These are phyloP conservation scores for Houttuynia cordata DNA, from an alignment of 164 flowering plant genomes.

Conservation along the genomic window DNA sequence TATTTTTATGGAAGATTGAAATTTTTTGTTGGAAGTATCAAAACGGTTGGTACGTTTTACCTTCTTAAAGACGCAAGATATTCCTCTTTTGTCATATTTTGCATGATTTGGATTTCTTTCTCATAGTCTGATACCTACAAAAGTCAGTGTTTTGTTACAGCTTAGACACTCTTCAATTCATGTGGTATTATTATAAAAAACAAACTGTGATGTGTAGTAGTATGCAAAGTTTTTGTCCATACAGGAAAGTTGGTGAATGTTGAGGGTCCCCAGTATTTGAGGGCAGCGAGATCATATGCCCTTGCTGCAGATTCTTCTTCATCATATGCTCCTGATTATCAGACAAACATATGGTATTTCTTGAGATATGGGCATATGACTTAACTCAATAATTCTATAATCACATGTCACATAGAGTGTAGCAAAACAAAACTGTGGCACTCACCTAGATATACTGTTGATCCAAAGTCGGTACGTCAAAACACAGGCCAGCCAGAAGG, in stretches of 20 bases:
- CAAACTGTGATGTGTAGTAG: too few relatives aligned
- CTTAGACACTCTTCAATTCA: background rate
- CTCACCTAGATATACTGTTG: conserved; percentile 49
- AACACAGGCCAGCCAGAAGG: background rate
- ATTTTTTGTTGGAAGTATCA: too few relatives aligned
- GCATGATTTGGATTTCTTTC: conserved; percentile 42
- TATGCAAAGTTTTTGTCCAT: background rate
- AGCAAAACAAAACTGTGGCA: background rate
- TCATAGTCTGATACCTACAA: conserved; percentile 37
- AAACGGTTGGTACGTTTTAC: too few relatives aligned
- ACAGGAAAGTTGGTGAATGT: conserved; percentile 53
- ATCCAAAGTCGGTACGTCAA: background rate
- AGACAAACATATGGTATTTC: background rate
- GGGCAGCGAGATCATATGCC: conserved; percentile 58
- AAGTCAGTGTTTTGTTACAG: too few relatives aligned
- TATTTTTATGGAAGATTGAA: too few relatives aligned
- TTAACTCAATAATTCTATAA: background rate
- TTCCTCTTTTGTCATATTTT: conserved; percentile 36
- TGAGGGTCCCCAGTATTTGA: conserved; percentile 54
- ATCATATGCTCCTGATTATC: conserved; percentile 48
- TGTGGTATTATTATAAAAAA: too few relatives aligned
- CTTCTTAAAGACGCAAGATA: conserved; percentile 51
- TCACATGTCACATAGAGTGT: background rate
- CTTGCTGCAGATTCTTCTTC: conserved; percentile 65
- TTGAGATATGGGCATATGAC: background rate